Conservation (phyloP, 352 stramenopile genomes). For the Globisporangium nunn region DNA sequence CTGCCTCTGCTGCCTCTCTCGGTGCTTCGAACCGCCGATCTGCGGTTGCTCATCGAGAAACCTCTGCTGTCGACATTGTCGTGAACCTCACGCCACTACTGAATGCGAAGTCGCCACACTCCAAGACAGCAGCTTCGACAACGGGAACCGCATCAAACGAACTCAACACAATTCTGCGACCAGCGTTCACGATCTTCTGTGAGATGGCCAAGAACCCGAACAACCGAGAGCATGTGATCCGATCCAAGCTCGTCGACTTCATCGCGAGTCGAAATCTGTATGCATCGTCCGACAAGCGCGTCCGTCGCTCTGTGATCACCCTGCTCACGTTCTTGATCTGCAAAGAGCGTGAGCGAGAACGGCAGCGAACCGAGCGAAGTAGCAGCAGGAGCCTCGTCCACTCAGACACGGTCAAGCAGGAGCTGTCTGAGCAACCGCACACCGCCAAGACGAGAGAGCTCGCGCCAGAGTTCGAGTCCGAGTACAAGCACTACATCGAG, state of each 20-base stretch:
- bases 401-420: constrained; percentile 11
- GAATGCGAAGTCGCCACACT: not conserved
- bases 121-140: not conserved
- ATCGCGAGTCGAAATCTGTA: constrained; percentile 45
- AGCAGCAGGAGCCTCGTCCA: constrained; percentile 4
- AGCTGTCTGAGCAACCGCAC: constrained; percentile 6
- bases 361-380: not conserved
- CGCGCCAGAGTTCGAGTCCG: constrained; percentile 15
- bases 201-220: constrained; percentile 45
- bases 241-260: constrained; percentile 54
- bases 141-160: constrained; percentile 7
- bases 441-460: not conserved
- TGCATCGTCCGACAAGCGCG: constrained; percentile 51
- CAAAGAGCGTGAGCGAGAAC: constrained; percentile 40
- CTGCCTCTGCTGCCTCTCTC: not conserved
- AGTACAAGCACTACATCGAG: constrained; percentile 72
- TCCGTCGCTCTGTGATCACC: constrained; percentile 48
- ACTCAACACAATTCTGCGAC: constrained; percentile 24
- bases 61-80: not conserved
- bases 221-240: constrained; percentile 56
- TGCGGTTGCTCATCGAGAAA: constrained; percentile 2
- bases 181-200: constrained; percentile 49
- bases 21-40: constrained; percentile 2
- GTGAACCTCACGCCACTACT: not conserved
- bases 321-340: constrained; percentile 55